A percentile compares a stretch with the other conserved stretches of the same genome.
Evolutionary conservation across 768 basidiomycete species (phyloP).

Genomic region (Tulasnella sp.): DNA sequence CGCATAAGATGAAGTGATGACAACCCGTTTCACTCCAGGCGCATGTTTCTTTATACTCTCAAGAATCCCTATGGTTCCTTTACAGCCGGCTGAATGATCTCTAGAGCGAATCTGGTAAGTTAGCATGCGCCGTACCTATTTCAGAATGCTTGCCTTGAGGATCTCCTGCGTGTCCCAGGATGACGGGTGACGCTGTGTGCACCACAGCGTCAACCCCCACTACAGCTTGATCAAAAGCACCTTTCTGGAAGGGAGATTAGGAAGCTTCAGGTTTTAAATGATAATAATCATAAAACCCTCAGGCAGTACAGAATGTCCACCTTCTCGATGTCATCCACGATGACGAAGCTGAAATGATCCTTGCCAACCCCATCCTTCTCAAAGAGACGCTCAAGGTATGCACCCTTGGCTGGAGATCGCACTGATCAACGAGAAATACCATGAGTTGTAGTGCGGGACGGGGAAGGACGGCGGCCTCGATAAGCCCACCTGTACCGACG

Average conservation of each 20-base stretch:
- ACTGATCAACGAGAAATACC: slow-evolving; percentile 42
- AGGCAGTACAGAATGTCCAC: slow-evolving; percentile 19
- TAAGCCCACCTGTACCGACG: slow-evolving; percentile 15
- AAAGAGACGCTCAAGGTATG: slow-evolving; percentile 46
- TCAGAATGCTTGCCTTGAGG: slow-evolving; percentile 15
- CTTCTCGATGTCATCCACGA: slow-evolving; percentile 60
- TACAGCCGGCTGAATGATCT: slow-evolving; percentile 31
- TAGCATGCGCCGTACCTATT: too few species aligned
- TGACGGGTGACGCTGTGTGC: slow-evolving; percentile 26
- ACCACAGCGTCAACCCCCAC: slow-evolving; percentile 31
- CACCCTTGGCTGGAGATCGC: slow-evolving; percentile 49
- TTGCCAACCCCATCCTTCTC: slow-evolving; percentile 32
- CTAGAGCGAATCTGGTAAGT: background rate
- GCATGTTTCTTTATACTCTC: slow-evolving; percentile 25
- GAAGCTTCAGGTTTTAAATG: background rate
- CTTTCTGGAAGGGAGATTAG: slow-evolving; percentile 5
- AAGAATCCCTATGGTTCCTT: slow-evolving; percentile 28
- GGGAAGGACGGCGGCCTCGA: too few species aligned
- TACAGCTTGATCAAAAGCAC: slow-evolving; percentile 33
- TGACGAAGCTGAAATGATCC: slow-evolving; percentile 50
- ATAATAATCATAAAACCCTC: background rate
- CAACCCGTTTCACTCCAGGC: slow-evolving; percentile 27
- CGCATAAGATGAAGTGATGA: slow-evolving; percentile 31
- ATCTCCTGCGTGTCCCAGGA: slow-evolving; percentile 20
- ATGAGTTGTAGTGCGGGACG: too few species aligned